phyloP scores from a whole-genome alignment of 164 flowering plant genomes.

The Annona squamosa region DNA sequence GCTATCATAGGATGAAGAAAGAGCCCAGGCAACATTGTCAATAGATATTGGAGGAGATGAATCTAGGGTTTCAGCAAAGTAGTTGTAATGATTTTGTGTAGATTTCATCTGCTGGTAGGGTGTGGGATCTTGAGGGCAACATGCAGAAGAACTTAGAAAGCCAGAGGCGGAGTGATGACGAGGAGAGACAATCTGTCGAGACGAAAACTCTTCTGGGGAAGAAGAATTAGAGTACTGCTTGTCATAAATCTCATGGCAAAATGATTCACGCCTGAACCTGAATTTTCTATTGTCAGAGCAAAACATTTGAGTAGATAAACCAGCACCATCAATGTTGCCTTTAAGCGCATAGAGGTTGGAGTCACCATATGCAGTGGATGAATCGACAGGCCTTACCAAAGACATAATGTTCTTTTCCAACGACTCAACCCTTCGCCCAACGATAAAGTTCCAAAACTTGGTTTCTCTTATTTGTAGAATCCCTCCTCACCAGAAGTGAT shows the following conservation, averaged over 20 bases:
- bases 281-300: conserved; percentile 33
- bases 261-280: conserved; percentile 30
- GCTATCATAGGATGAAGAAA: conserved; percentile 29
- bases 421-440: not conserved
- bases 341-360: conserved; percentile 34
- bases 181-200: conserved; percentile 12
- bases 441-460: not conserved
- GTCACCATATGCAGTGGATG: conserved; percentile 40
- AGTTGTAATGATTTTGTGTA: conserved; percentile 19
- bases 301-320: conserved; percentile 30
- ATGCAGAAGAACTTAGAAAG: conserved; percentile 23
- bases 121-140: conserved; percentile 18
- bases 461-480: not conserved
- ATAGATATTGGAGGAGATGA: conserved; percentile 10
- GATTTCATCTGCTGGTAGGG: conserved; percentile 21
- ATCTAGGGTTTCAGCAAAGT: conserved; percentile 11
- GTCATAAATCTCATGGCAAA: conserved; percentile 37
- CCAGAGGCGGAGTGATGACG: conserved; percentile 25
- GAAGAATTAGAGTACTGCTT: conserved; percentile 54
- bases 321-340: conserved; percentile 25
- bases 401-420: conserved; percentile 27
- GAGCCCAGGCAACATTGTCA: conserved; percentile 6
- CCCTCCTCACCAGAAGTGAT: not conserved
- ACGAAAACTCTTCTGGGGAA: conserved; percentile 35
- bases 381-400: conserved; percentile 47